Base-by-base conservation (phyloP, 2,329 filamentous ascomycete genomes). In the Colletotrichum sp. region DNA sequence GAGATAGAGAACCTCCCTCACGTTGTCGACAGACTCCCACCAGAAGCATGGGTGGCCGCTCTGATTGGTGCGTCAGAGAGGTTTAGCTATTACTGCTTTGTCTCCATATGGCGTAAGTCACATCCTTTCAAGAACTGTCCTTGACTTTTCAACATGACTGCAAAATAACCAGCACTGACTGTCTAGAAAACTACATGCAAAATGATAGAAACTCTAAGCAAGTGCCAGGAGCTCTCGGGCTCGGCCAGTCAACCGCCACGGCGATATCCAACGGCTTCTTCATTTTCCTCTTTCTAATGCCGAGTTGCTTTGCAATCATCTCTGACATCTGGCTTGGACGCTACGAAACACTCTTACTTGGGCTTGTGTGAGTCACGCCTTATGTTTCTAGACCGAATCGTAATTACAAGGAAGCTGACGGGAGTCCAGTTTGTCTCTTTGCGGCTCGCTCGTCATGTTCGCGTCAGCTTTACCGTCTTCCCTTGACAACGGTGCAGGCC, bases 241-340 rank as follows among this genome's bases (percentile, higher is more conserved):
- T 90, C 14, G 88, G 88, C 4, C 87, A 91, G 79, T 84, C 86
- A 9, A 85, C 83, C 7, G 88, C 89, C 6, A 87, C 87, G 8
- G 85, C 81, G 7, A 83, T 90, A 8, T 84, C 84, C 64, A 89
- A 88, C 71, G 86, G 83, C 28, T 89, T 89, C 74, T 84, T 86
- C 58, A 83, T 89, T 58, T 85, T 86, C 70, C 83, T 83, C 18
- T 89, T 87, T 74, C 82, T 90, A 38, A 90, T 89, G n/a, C 91
- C 91, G 5, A 89, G 92, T 43, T 71, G 90, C 28, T 89, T 90
- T 81, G 91, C 90, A 64, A 88, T 91, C 71, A 80, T 92, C 70
- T 90, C 91, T 28, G 91, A 93, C 80, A 88, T 89, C 48, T 91
- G 91, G 81, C 84, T 91, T 18, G 91, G 91, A 70, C 90, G 91